Evolutionary conservation across 1,284 basidiomycete genomes (phyloP).

Genomic region (Pseudozyma sp.): DNA sequence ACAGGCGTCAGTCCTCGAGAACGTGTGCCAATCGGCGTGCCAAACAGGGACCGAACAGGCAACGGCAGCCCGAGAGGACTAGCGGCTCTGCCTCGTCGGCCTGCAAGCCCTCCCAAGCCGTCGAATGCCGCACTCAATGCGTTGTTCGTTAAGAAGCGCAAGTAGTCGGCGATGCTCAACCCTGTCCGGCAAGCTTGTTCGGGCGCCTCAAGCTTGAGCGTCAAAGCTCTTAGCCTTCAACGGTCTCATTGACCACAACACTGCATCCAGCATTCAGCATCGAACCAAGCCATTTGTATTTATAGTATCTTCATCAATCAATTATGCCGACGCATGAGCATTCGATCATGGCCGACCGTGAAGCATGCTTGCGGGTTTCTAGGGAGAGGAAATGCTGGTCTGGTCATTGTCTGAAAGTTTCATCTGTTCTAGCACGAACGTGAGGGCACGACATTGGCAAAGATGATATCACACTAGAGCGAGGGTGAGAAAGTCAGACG

Average conservation of each 20-base stretch:
- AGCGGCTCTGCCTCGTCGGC: conserved; percentile 28
- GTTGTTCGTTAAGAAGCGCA: conserved; percentile 50
- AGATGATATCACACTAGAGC: too few species aligned
- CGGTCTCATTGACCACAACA: neutral
- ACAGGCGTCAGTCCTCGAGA: conserved; percentile 22
- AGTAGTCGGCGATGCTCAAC: neutral
- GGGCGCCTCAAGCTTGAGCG: neutral
- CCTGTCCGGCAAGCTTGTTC: neutral
- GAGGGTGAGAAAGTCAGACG: too few species aligned
- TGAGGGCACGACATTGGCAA: too few species aligned
- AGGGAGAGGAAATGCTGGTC: too few species aligned
- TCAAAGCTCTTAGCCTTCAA: neutral
- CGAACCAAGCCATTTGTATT: conserved; percentile 11
- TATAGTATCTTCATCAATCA: conserved; percentile 5
- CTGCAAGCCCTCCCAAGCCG: conserved; percentile 42
- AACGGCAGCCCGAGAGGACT: conserved; percentile 27
- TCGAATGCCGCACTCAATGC: conserved; percentile 48
- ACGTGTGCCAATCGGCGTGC: conserved; percentile 12
- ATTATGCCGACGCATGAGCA: conserved; percentile 6
- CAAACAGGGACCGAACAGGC: conserved; percentile 7
- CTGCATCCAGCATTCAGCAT: conserved; percentile 8
- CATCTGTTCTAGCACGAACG: too few species aligned
- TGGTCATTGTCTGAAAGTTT: too few species aligned
- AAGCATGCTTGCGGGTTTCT: neutral
- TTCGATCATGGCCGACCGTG: neutral